These are phyloP conservation scores for Aspergillus avenaceus DNA, from an alignment of 495 filamentous ascomycete genomes.

Conservation along the genomic window DNA sequence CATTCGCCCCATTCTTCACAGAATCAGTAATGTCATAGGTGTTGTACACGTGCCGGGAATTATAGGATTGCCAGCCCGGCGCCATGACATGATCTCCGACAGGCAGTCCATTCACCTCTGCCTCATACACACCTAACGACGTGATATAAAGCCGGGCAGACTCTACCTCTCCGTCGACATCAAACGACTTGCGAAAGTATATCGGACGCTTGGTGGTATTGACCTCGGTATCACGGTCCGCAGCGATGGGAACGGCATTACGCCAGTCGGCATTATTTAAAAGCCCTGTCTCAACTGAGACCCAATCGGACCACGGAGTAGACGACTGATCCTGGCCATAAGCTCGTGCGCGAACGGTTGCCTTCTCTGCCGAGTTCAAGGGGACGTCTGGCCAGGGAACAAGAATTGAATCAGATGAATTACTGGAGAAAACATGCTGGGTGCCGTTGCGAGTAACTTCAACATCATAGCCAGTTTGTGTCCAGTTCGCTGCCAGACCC, in stretches of 20 bases:
- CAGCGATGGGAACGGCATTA: constrained; percentile 6
- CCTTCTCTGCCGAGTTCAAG: constrained; percentile 8
- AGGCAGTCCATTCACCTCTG: constrained; percentile 35
- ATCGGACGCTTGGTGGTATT: constrained; percentile 2
- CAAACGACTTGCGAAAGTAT: constrained; percentile 1
- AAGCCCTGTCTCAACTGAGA: constrained; percentile 9
- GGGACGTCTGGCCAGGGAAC: constrained; percentile 10
- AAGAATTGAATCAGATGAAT: constrained; percentile 13
- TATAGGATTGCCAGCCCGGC: constrained; percentile 48
- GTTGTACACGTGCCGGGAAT: constrained; percentile 41
- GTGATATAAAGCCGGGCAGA: constrained; percentile 41
- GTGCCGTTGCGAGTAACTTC: constrained; percentile 4
- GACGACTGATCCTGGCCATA: constrained; percentile 1
- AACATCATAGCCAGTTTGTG: constrained; percentile 8
- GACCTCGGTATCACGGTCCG: constrained; percentile 1
- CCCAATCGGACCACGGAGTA: constrained; percentile 9
- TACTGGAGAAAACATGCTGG: background rate
- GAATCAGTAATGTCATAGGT: constrained; percentile 44
- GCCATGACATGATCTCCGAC: constrained; percentile 33
- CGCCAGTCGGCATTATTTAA: constrained; percentile 6
- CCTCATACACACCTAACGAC: constrained; percentile 40
- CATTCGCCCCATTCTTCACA: constrained; percentile 31
- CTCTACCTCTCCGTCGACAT: background rate
- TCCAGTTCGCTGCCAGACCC: constrained; percentile 9
- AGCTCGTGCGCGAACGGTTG: constrained; percentile 7